Evolutionary conservation across 306 rosid species (phyloP), one percentile per base, ranked within the genome.

Genomic region (Prunus salicina): DNA sequence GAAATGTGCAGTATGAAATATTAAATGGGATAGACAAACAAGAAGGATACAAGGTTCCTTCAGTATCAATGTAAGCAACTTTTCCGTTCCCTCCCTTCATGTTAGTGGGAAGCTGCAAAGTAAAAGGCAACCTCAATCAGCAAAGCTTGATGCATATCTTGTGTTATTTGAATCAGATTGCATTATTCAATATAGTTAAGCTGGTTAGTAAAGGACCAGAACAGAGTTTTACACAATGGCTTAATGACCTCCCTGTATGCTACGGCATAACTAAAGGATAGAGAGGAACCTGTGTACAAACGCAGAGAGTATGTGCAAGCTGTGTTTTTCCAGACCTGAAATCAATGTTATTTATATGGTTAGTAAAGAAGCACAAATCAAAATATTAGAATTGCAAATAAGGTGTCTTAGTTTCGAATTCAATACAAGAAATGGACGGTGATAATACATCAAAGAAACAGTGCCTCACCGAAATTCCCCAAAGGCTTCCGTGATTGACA

Each of bases 51-150:
- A 95, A 95, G 62, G 98, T 95, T 76, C 97, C 98, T 86, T 95
- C 97, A 19, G 98, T 95, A 83, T 95, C 98, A 74, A 95, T 90
- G 90, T 91, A 91, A 64, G 98, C 98, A 83, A 94, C 97, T 86
- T 94, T 94, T 76, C 98, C 98, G 64, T 90, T 91, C 77, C 98
- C 98, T 83, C 98, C 98, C 52, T 80, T 80, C 98, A 94, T 94
- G 78, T 66, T 78, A 30, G 89, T 90, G 55, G 98, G 98, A 78
- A 94, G 95, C 98, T 94, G 89, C 81, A 52, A 52, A 57, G 73
- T 27, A 63, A 28, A 49, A 72, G 63, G 18, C 49, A 83, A 68
- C 41, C 32, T 49, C 65, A 76, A 84, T 83, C 67, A 75, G 75
- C 32, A 30, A 46, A 49, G 76, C 28, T 53, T 71, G 45, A 62